A percentile compares a stretch with the other conserved stretches of the same genome.
phyloP scores from a whole-genome alignment of 352 stramenopile genomes.

The Pythium vanterpoolii region DNA sequence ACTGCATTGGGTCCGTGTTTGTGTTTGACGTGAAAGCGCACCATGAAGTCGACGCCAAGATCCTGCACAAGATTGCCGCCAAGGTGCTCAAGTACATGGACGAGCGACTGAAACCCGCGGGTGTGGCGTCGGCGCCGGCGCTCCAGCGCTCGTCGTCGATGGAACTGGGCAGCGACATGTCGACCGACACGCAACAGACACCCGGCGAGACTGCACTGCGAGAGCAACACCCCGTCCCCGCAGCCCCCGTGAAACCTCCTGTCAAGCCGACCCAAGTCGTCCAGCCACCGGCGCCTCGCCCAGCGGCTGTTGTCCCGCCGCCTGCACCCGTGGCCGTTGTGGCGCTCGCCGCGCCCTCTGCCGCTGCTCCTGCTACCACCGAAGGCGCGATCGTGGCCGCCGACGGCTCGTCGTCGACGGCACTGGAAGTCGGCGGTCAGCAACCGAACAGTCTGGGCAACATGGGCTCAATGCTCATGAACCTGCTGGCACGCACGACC shows the following conservation, averaged over 20 bases:
- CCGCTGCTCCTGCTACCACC: constrained; percentile 17
- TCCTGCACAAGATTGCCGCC: constrained; percentile 83
- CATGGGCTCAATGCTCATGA: constrained; percentile 89
- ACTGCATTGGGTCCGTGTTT: constrained; percentile 83
- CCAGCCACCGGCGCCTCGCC: neutral
- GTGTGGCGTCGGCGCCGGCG: constrained; percentile 1
- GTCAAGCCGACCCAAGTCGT: constrained; percentile 25
- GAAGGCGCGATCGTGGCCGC: constrained; percentile 42
- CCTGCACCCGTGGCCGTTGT: constrained; percentile 2
- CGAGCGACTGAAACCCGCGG: constrained; percentile 56
- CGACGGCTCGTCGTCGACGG: constrained; percentile 48
- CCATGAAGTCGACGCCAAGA: constrained; percentile 71
- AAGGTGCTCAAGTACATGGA: constrained; percentile 89
- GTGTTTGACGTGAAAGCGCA: constrained; percentile 85
- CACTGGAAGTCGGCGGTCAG: constrained; percentile 62
- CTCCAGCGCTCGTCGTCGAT: constrained; percentile 33
- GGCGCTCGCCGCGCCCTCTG: constrained; percentile 12
- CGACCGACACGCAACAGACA: constrained; percentile 43
- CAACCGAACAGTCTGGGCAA: constrained; percentile 65
- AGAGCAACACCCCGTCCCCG: constrained; percentile 36
- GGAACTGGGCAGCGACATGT: constrained; percentile 23
- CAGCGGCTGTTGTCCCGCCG: neutral
- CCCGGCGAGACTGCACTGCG: constrained; percentile 53
- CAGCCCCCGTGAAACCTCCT: constrained; percentile 18
- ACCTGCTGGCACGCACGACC: constrained; percentile 74